Evolutionary conservation across 176 grass and related monocot genomes (phyloP), one percentile per base, ranked within the genome.

Genomic region (Thalia dealbata): DNA sequence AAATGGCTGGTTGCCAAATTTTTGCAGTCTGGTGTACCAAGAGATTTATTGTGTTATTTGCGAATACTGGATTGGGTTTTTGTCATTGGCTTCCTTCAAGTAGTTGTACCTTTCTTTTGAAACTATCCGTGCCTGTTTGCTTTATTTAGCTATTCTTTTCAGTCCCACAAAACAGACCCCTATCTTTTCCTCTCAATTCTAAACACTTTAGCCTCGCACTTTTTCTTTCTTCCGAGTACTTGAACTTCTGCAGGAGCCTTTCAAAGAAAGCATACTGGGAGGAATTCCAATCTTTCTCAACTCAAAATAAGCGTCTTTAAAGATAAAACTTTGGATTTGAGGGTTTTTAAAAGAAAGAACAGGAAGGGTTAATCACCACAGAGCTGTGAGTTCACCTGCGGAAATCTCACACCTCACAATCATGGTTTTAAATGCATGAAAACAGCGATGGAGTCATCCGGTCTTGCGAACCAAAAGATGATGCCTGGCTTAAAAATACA

Each of bases 31-130:
- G 25, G 61, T 29, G 61, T 63, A 63, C 23, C 24, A 63, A 58
- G 23, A 63, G 61, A 63, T 27, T 63, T 63, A 63, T 63, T 63
- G 61, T 63, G 61, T 63, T 63, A 28, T 28, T 63, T 30, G 61
- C 61, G 2, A 38, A 38, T 38, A 38, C 32, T 63, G 24, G 27
- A n/a, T 28, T 28, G 61, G 10, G 27, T 24, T 63, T 63, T 28
- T 63, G 61, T 14, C 25, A 63, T 28, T 28, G 27, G 23, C 11
- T 25, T 63, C 7, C 45, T 58, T 18, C 21, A n/a, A 23, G 54
- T 58, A 58, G 21, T 23, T 58, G 54, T n/a, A 58, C 21, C 54
- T 58, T 58, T 19, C 54, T 21, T 38, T 58, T n/a, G 19, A 58
- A n/a, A 38, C 32, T 38, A 38, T 38, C 32, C 4, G 32, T 38